These are phyloP conservation scores for Amniculicola lignicola DNA, from an alignment of 495 filamentous ascomycete genomes.

Conservation along the genomic window DNA sequence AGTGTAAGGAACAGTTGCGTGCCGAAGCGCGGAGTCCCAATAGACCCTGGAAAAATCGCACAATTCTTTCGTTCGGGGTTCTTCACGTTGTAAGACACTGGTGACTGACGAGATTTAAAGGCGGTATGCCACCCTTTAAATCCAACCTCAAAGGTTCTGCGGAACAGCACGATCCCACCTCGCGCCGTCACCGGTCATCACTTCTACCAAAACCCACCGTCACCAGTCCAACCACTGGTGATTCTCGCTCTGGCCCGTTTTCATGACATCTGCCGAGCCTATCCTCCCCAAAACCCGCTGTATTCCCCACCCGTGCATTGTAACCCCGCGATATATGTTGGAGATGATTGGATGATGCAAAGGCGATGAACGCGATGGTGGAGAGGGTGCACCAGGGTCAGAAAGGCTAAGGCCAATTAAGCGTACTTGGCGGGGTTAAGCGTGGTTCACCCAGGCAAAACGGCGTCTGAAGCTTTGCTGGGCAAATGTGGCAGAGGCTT, in stretches of 20 bases:
- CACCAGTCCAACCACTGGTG: background rate
- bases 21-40: background rate
- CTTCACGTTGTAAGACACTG: background rate
- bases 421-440: too few relatives aligned
- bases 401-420: too few relatives aligned
- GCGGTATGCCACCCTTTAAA: background rate
- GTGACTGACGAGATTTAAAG: background rate
- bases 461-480: too few relatives aligned
- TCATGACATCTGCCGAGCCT: conserved; percentile 4
- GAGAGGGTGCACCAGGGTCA: too few relatives aligned
- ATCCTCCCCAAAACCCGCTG: background rate
- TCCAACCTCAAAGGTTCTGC: background rate
- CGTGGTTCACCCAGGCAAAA: too few relatives aligned
- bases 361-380: too few relatives aligned
- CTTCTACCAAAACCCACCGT: too few relatives aligned
- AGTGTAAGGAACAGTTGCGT: background rate
- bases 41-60: background rate
- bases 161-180: background rate
- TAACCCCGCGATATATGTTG: too few relatives aligned
- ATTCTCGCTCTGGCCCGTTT: background rate
- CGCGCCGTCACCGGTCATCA: too few relatives aligned
- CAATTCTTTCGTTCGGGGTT: background rate
- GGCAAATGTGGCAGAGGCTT: too few relatives aligned
- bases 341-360: too few relatives aligned
- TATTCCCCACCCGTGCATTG: conserved; percentile 10